A percentile compares a stretch with the other conserved stretches of the same genome.
Evolutionary conservation across 2,329 filamentous ascomycete species (phyloP).

Genomic region (Rutstroemia sp.): DNA sequence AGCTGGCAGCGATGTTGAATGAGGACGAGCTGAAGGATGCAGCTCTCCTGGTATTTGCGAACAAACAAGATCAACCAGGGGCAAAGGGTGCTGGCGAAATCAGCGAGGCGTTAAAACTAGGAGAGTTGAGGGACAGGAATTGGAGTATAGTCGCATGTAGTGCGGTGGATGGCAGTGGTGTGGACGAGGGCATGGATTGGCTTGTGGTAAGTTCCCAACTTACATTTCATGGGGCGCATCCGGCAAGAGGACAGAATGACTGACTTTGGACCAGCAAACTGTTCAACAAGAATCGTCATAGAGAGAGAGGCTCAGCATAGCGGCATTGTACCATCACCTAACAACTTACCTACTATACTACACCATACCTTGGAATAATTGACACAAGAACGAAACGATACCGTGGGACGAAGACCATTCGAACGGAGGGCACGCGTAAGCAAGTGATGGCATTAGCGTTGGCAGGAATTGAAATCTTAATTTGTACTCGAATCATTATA

Average conservation of each 20-base stretch:
- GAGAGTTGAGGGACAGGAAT: slow-evolving; percentile 89
- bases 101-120: slow-evolving; percentile 82
- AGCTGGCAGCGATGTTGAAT: slow-evolving; percentile 89
- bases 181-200: slow-evolving; percentile 99
- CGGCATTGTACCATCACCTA: slow-evolving; percentile 16
- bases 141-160: slow-evolving; percentile 99
- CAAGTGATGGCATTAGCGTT: neutral
- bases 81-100: slow-evolving; percentile 96
- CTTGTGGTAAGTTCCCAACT: slow-evolving; percentile 47
- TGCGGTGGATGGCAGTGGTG: slow-evolving; percentile 88
- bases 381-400: neutral
- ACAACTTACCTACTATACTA: neutral
- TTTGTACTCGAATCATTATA: neutral
- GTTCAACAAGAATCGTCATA: slow-evolving; percentile 26
- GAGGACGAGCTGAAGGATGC: slow-evolving; percentile 95
- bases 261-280: slow-evolving; percentile 27
- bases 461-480: neutral
- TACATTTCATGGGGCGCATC: neutral
- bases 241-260: neutral
- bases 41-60: slow-evolving; percentile 88
- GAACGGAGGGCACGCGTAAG: neutral
- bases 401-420: neutral
- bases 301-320: neutral
- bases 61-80: slow-evolving; percentile 97
- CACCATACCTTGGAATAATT: neutral